A percentile compares a stretch with the other conserved stretches of the same genome.
phyloP scores from a whole-genome alignment of 805 yeast genomes.

The Wickerhamiella brachini region DNA sequence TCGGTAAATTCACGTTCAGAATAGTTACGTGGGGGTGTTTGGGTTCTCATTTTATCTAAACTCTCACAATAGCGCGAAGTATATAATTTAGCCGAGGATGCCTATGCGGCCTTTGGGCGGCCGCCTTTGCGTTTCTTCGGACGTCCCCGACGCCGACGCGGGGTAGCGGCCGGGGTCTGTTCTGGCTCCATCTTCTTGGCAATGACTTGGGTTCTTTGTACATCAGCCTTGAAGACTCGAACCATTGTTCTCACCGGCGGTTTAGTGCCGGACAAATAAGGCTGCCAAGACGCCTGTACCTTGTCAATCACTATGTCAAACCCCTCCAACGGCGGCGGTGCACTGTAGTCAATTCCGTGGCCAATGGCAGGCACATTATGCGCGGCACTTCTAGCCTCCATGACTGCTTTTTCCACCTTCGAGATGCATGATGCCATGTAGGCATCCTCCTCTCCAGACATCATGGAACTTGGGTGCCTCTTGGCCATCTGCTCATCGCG shows the following conservation, averaged over 20 bases:
- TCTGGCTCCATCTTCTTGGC: too few relatives aligned
- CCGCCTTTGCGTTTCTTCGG: too few relatives aligned
- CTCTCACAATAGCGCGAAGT: too few relatives aligned
- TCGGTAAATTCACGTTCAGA: too few relatives aligned
- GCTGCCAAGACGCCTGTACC: neutral
- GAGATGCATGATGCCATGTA: neutral
- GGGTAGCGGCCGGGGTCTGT: too few relatives aligned
- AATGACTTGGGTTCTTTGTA: too few relatives aligned
- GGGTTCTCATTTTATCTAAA: too few relatives aligned
- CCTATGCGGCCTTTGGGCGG: too few relatives aligned
- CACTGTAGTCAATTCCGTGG: neutral
- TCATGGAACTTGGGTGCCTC: neutral
- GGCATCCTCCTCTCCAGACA: neutral
- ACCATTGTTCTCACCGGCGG: neutral
- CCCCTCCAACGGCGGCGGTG: neutral
- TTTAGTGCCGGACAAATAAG: neutral
- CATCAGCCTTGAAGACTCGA: too few relatives aligned
- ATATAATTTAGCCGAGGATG: too few relatives aligned
- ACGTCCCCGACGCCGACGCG: too few relatives aligned
- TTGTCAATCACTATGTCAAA: neutral
- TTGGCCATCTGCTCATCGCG: neutral
- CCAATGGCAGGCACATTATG: neutral
- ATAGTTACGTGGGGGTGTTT: too few relatives aligned
- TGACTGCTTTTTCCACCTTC: neutral
- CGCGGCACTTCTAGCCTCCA: neutral